A percentile compares a stretch with the other conserved stretches of the same genome.
These are phyloP conservation scores for Gaillardinia entomophila DNA, from an alignment of 805 yeast species.

Conservation along the genomic window DNA sequence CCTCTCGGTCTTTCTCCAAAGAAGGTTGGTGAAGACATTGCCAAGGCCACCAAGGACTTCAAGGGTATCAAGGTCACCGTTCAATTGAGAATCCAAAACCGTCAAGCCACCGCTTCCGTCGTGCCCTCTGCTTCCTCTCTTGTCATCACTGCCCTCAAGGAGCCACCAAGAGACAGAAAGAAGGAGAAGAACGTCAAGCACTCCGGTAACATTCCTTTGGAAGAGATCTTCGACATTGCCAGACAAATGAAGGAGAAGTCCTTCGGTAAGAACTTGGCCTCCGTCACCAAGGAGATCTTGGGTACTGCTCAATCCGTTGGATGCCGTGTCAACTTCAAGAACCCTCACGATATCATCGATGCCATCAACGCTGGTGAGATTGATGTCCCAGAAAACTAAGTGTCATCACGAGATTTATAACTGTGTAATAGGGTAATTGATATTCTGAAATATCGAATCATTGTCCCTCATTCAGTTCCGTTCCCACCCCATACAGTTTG, in stretches of 20 bases:
- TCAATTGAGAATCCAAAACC: constrained; percentile 97
- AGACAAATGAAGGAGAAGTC: constrained; percentile 97
- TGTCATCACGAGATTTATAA: constrained; percentile 23
- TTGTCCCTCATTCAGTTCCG: constrained; percentile 5
- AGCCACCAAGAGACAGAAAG: constrained; percentile 99
- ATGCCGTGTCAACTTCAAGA: constrained; percentile 98
- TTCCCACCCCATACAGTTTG: constrained; percentile 43
- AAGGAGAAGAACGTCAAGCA: constrained; percentile 99
- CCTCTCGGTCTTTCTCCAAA: constrained; percentile 99
- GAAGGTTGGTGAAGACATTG: constrained; percentile 99
- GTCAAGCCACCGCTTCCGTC: constrained; percentile 98
- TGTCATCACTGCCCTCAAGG: constrained; percentile 98
- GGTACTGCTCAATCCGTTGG: constrained; percentile 99
- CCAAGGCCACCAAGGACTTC: constrained; percentile 98
- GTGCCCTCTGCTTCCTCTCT: constrained; percentile 99
- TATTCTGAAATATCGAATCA: constrained; percentile 10
- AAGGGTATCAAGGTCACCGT: constrained; percentile 99
- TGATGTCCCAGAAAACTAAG: constrained; percentile 80
- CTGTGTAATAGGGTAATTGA: constrained; percentile 33
- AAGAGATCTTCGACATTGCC: constrained; percentile 94
- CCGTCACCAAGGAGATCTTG: constrained; percentile 96
- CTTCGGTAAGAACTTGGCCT: constrained; percentile 94
- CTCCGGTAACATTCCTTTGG: constrained; percentile 97
- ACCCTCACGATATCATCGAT: constrained; percentile 98
- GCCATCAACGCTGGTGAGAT: constrained; percentile 98